These are phyloP conservation scores for Obba rivulosa DNA, from an alignment of 768 basidiomycete genomes.

Conservation along the genomic window DNA sequence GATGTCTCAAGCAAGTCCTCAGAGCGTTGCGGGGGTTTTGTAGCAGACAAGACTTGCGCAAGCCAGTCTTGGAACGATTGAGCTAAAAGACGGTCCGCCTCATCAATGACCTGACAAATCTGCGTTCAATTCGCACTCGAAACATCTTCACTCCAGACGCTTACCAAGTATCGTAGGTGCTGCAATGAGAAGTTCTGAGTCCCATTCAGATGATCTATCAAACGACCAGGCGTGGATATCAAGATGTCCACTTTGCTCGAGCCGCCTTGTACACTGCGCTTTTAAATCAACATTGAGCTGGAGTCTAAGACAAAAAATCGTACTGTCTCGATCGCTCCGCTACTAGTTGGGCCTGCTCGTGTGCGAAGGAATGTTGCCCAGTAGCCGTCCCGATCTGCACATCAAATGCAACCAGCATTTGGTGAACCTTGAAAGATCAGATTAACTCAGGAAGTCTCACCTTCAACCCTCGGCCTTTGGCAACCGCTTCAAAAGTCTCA, in stretches of 20 bases:
- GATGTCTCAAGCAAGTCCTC: slow-evolving; percentile 1
- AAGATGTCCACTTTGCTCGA: slow-evolving; percentile 90
- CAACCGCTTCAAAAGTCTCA: slow-evolving; percentile 84
- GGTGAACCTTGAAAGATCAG: no score
- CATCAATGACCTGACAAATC: slow-evolving; percentile 78
- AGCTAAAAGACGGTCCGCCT: slow-evolving; percentile 92
- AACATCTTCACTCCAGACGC: slow-evolving; percentile 24
- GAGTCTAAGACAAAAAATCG: slow-evolving; percentile 12
- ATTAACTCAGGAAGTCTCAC: slow-evolving; percentile 32
- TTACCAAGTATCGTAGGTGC: slow-evolving; percentile 89
- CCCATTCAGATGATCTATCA: slow-evolving; percentile 89
- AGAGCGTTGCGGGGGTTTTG: slow-evolving; percentile 33
- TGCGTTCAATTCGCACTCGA: background rate
- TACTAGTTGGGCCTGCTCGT: slow-evolving; percentile 82
- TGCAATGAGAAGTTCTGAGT: slow-evolving; percentile 91
- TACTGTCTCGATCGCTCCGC: slow-evolving; percentile 52
- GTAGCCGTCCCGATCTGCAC: slow-evolving; percentile 70
- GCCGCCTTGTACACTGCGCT: slow-evolving; percentile 69
- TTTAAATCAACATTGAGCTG: background rate
- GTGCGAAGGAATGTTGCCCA: slow-evolving; percentile 90
- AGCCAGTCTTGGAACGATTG: slow-evolving; percentile 98
- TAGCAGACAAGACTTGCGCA: slow-evolving; percentile 74
- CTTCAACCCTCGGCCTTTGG: slow-evolving; percentile 83
- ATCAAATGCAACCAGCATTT: background rate
- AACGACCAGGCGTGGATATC: slow-evolving; percentile 90